Base-by-base conservation (phyloP, 2,329 filamentous ascomycete genomes). In the Epichloe hybrida region DNA sequence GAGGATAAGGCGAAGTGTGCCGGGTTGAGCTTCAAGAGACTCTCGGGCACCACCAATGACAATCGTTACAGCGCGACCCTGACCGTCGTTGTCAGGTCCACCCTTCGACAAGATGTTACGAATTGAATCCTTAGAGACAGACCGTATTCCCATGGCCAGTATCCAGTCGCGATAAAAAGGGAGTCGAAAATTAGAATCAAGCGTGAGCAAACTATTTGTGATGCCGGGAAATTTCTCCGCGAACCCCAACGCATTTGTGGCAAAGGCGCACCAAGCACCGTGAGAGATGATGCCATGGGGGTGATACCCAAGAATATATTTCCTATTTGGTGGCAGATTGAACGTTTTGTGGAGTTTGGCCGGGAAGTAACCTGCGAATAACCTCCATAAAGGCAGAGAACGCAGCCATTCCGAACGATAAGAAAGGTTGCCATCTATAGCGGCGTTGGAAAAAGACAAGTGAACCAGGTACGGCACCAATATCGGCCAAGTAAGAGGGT, bases 221-320 rank as follows among this genome's bases (percentile, higher is more conserved):
- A 98, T 95, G 53, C 89, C 91, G 0, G 93, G 93, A 61, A 96
- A 98, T 54, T 95, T 80, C 51, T 86, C 80, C 0, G 80, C 76
- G 66, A 96, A 97, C 0, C 88, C 88, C 0, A 96, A 75, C 0
- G 88, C 88, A 59, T 96, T 90, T 0, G 91, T 97, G 4, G 77
- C 86, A 62, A 97, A 97, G 5, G 90, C 86, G 5, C 83, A 87
- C 70, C 91, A 96, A 0, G 90, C 91, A n/a, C 91, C 93, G 60
- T 96, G 88, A 5, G 86, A 93, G 61, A 98, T 96, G 66, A 98
- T 97, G 23, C 93, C 91, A 63, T 98, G 93, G 0, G 0, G 93
- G 61, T 97, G 93, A 66, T 97, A 97, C 43, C 91, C 91, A 60
- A 98, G 89, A 55, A 98, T 89, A 70, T 97, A 98, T 68, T 95